Conservation (phyloP, 2,329 filamentous ascomycete species). For the Pseudocercospora fijiensis region DNA sequence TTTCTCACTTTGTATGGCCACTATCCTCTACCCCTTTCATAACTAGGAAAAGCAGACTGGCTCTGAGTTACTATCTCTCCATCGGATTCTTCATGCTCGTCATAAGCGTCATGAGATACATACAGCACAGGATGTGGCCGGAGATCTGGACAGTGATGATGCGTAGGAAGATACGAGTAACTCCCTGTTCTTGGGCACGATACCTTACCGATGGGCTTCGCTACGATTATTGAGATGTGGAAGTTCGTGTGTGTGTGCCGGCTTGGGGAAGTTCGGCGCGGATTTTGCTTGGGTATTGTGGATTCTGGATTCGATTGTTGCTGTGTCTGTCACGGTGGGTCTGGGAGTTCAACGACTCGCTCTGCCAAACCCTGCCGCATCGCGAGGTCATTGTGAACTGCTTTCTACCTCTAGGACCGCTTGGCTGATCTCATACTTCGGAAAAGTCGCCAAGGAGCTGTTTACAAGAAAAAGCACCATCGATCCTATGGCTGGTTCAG, state of each 20-base stretch:
- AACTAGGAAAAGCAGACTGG: constrained; percentile 59
- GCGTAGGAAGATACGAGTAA: constrained; percentile 63
- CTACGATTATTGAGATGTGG: constrained; percentile 34
- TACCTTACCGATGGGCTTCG: constrained; percentile 37
- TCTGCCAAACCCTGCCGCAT: constrained; percentile 62
- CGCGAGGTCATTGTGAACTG: constrained; percentile 67
- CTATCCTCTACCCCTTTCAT: constrained; percentile 58
- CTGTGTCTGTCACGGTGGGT: constrained; percentile 38
- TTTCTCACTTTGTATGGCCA: too few species aligned
- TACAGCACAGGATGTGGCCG: constrained; percentile 64
- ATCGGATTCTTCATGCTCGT: constrained; percentile 56
- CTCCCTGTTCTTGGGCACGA: constrained; percentile 62
- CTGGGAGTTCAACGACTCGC: constrained; percentile 59
- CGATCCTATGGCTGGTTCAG: constrained; percentile 47
- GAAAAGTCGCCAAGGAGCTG: constrained; percentile 32
- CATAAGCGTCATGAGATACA: constrained; percentile 61
- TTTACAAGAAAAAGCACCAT: constrained; percentile 15
- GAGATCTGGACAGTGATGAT: constrained; percentile 67
- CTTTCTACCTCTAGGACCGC: constrained; percentile 67
- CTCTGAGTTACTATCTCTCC: constrained; percentile 60
- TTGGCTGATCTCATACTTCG: constrained; percentile 44
- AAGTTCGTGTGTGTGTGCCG: constrained; percentile 34
- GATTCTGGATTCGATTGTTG: constrained; percentile 50
- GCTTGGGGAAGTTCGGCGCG: constrained; percentile 46
- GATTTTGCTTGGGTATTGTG: constrained; percentile 50